phyloP scores from a whole-genome alignment of 2,329 filamentous ascomycete genomes.

The Colletotrichum navitas region DNA sequence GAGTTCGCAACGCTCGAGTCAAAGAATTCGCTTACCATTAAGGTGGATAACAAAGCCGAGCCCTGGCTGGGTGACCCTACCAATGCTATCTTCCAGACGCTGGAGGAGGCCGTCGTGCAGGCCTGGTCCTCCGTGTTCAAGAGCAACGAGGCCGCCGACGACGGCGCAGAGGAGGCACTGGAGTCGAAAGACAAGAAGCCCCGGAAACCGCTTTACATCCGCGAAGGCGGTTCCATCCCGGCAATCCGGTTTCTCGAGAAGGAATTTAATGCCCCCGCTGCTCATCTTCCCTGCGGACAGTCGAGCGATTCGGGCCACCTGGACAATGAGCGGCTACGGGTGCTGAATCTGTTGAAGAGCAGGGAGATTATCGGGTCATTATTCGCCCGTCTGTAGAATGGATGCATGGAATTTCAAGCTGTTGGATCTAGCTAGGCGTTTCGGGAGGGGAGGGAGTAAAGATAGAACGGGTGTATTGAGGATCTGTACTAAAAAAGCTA shows the following conservation, averaged over 20 bases:
- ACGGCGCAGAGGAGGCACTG: background rate
- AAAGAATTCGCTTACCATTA: conserved; percentile 83
- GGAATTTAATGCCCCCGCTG: conserved; percentile 90
- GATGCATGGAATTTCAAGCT: background rate
- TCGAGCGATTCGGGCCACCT: conserved; percentile 94
- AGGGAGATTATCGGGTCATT: conserved; percentile 91
- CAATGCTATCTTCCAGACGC: conserved; percentile 90
- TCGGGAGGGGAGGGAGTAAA: background rate
- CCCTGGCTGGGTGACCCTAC: conserved; percentile 95
- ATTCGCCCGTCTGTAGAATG: conserved; percentile 73
- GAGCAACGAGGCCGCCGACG: conserved; percentile 42
- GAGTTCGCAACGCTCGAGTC: conserved; percentile 83
- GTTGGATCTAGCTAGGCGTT: background rate
- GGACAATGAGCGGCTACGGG: conserved; percentile 91
- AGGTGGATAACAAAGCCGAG: conserved; percentile 93
- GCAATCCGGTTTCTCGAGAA: conserved; percentile 95
- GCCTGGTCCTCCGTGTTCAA: conserved; percentile 78
- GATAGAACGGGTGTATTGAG: background rate
- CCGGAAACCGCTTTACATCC: conserved; percentile 86
- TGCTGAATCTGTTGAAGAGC: conserved; percentile 90
- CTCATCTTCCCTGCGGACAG: conserved; percentile 93
- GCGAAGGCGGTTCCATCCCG: conserved; percentile 95
- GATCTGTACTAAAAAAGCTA: conserved; percentile 14
- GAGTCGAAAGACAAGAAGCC: conserved; percentile 48
- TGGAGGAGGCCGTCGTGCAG: conserved; percentile 86